Percentiles rank a stretch among this genome's conserved stretches.
Conservation (phyloP, 202 grass and related monocot genomes). For the Elaeis oleifera region DNA sequence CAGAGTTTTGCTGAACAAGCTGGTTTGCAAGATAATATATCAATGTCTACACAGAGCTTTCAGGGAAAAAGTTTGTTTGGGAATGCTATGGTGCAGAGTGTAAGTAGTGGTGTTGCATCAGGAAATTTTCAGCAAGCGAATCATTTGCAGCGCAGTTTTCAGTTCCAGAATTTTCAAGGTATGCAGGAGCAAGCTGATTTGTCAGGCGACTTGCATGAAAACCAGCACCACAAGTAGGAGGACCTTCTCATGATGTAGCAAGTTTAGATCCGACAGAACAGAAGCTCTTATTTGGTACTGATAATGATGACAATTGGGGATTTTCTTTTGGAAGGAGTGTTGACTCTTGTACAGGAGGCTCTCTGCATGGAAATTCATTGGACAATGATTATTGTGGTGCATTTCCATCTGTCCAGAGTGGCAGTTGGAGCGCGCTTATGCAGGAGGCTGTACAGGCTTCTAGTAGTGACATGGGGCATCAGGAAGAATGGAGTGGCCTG, state of each 20-base stretch:
- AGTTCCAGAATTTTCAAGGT: constrained; percentile 45
- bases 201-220: constrained; percentile 48
- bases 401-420: constrained; percentile 77
- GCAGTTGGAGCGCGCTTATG: constrained; percentile 99
- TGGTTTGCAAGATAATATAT: constrained; percentile 19
- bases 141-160: constrained; percentile 50
- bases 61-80: constrained; percentile 57
- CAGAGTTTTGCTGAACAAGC: constrained; percentile 44
- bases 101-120: constrained; percentile 44
- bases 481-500: constrained; percentile 85
- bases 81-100: constrained; percentile 33
- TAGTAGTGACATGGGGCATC: constrained; percentile 66
- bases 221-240: constrained; percentile 40
- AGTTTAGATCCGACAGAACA: constrained; percentile 93
- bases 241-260: constrained; percentile 48
- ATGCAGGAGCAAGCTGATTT: constrained; percentile 43
- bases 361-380: constrained; percentile 43
- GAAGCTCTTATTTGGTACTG: constrained; percentile 78
- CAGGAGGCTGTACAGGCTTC: constrained; percentile 89
- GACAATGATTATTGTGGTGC: constrained; percentile 53
- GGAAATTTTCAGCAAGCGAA: constrained; percentile 48
- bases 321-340: constrained; percentile 54
- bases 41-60: constrained; percentile 57
- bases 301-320: constrained; percentile 73
- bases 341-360: constrained; percentile 16